Evolutionary conservation across 768 basidiomycete species (phyloP).

Genomic region (Podaxis sp.): DNA sequence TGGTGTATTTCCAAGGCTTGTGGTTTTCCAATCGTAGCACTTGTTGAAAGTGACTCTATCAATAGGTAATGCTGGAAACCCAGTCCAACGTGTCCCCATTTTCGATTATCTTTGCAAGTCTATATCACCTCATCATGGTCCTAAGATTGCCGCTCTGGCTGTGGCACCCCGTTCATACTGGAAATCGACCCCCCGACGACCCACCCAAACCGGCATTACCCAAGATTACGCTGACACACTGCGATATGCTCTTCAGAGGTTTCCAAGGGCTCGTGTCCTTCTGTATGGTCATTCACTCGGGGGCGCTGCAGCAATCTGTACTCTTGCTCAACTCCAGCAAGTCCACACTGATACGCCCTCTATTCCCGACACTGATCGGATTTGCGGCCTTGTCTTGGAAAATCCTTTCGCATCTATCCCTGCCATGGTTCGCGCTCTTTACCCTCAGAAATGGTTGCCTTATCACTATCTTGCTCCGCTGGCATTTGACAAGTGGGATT

Average conservation of each 20-base stretch:
- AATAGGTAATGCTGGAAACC: constrained; percentile 53
- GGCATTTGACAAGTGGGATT: constrained; percentile 49
- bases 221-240: constrained; percentile 39
- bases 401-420: constrained; percentile 50
- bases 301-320: constrained; percentile 40
- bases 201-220: constrained; percentile 38
- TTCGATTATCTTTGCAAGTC: constrained; percentile 34
- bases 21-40: not conserved
- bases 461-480: constrained; percentile 47
- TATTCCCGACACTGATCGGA: constrained; percentile 6
- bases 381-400: constrained; percentile 44
- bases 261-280: constrained; percentile 32
- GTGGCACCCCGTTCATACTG: constrained; percentile 52
- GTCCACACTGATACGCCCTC: not conserved
- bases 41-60: constrained; percentile 21
- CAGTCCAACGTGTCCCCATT: constrained; percentile 43
- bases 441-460: constrained; percentile 48
- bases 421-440: constrained; percentile 45
- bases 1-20: constrained; percentile 28
- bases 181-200: constrained; percentile 38
- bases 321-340: constrained; percentile 27
- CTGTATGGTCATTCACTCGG: constrained; percentile 53
- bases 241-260: constrained; percentile 29
- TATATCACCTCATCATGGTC: constrained; percentile 6
- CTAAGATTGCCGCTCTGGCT: constrained; percentile 31